Percentiles rank a stretch among this genome's conserved stretches.
Evolutionary conservation across 2,329 filamentous ascomycete species (phyloP).

Genomic region (Fonsecaea multimorphosa): DNA sequence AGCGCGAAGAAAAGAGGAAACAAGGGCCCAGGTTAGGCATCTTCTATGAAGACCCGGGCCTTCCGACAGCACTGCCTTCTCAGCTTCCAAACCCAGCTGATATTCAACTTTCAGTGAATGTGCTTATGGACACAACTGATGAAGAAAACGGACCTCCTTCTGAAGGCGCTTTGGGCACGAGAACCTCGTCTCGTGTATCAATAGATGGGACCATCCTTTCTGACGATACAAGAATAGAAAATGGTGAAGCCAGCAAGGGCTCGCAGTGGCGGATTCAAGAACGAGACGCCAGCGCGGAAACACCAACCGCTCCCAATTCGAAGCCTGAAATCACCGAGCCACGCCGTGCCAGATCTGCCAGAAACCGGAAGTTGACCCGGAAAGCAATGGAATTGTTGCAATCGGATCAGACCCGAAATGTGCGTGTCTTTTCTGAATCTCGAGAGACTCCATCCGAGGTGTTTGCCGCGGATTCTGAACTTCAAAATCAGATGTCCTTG

Average conservation of each 20-base stretch:
- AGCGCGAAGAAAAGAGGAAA: slow-evolving; percentile 5
- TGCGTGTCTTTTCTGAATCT: background rate
- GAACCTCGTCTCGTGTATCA: background rate
- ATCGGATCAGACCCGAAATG: background rate
- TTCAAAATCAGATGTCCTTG: background rate
- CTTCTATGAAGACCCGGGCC: slow-evolving; percentile 17
- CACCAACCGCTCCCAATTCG: background rate
- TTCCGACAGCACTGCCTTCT: background rate
- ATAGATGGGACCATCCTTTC: background rate
- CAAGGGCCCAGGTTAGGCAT: slow-evolving; percentile 20
- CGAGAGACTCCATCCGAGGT: background rate
- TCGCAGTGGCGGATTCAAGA: background rate
- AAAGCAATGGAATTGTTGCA: slow-evolving; percentile 15
- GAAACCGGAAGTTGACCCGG: slow-evolving; percentile 21
- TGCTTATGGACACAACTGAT: slow-evolving; percentile 13
- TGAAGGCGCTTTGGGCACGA: background rate
- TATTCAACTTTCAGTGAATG: background rate
- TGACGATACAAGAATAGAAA: background rate
- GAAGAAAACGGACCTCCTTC: slow-evolving; percentile 8
- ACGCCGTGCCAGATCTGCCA: slow-evolving; percentile 2
- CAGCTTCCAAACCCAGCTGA: background rate
- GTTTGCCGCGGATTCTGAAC: background rate
- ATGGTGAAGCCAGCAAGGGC: background rate
- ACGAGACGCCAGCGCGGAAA: background rate
- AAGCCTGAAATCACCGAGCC: background rate